phyloP scores from a whole-genome alignment of 169 alveolate species.

The Cryptosporidium canis region DNA sequence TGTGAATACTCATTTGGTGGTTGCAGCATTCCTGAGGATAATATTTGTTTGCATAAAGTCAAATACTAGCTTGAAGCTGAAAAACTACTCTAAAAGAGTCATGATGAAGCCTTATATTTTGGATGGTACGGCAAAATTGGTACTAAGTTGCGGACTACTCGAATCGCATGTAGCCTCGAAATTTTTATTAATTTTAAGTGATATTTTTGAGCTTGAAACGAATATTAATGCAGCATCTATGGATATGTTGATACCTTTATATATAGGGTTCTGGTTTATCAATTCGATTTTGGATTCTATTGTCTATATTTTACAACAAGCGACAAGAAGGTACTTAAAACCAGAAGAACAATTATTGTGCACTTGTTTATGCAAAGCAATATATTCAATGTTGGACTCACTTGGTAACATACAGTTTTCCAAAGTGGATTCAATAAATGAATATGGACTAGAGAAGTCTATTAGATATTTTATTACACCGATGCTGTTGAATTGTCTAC shows the following conservation, averaged over 20 bases:
- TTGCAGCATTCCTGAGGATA: slow-evolving; percentile 46
- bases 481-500: not conserved
- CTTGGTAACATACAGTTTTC: slow-evolving; percentile 55
- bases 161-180: slow-evolving; percentile 71
- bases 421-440: slow-evolving; percentile 14
- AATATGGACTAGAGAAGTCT: slow-evolving; percentile 29
- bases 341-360: slow-evolving; percentile 51
- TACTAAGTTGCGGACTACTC: slow-evolving; percentile 45
- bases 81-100: slow-evolving; percentile 6
- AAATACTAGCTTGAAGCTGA: slow-evolving; percentile 28
- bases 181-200: slow-evolving; percentile 28
- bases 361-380: slow-evolving; percentile 32
- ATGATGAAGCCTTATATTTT: slow-evolving; percentile 23
- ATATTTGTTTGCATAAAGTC: slow-evolving; percentile 42
- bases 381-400: slow-evolving; percentile 15
- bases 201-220: slow-evolving; percentile 19
- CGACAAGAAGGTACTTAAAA: slow-evolving; percentile 33
- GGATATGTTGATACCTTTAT: slow-evolving; percentile 43
- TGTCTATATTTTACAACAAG: slow-evolving; percentile 45
- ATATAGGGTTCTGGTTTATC: slow-evolving; percentile 53
- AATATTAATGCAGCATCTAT: slow-evolving; percentile 28
- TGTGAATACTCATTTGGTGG: slow-evolving; percentile 22
- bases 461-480: slow-evolving; percentile 27
- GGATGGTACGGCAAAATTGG: slow-evolving; percentile 37
- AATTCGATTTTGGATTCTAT: slow-evolving; percentile 16